Evolutionary conservation across 2,329 filamentous ascomycete genomes (phyloP), one percentile per base, ranked within the genome.

Genomic region (Chaetomiaceae sp.): DNA sequence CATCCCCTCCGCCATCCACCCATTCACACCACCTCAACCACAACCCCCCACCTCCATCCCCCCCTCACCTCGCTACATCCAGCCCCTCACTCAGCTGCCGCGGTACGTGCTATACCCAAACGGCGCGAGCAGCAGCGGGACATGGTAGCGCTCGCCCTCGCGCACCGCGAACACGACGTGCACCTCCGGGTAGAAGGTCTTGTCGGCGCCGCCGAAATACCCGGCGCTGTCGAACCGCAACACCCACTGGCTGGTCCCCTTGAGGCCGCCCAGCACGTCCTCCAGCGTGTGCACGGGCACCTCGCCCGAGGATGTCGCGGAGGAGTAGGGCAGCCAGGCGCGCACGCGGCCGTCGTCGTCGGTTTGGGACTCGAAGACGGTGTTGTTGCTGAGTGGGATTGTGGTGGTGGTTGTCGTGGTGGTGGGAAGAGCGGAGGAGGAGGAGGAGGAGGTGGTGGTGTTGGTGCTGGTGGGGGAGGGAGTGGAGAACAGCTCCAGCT

Each of bases 21-120:
- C 22, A 5, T 24, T 24, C 12, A 2, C 12, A 32, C n/a, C 29
- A 32, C 14, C 29, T 3, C n/a, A 2, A 3, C 2, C 29, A 14
- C 14, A 11, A 11, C 29, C 29, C 29, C 27, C 9, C 27, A 30
- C 4, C 17, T 24, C 19, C 2, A 4, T 4, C 17, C 11, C 4
- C 24, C 22, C 22, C n/a, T 8, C 45, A 2, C 17, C 10, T 30
- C 27, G n/a, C n/a, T n/a, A n/a, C 20, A 17, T 15, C 4, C 15
- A 12, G 22, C 12, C 10, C 10, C 19, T 20, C 10, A 17, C 56
- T 70, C 69, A 88, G 63, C 83, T 87, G 14, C 87, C 87, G 38
- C 87, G 72, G 66, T 93, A 93, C 9, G 86, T 91, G 33, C 84
- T 86, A 68, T 88, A 93, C 62, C 83, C 85, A 68, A 83, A 90